Conservation (phyloP, 2,329 filamentous ascomycete genomes). For the Fusarium humuli region DNA sequence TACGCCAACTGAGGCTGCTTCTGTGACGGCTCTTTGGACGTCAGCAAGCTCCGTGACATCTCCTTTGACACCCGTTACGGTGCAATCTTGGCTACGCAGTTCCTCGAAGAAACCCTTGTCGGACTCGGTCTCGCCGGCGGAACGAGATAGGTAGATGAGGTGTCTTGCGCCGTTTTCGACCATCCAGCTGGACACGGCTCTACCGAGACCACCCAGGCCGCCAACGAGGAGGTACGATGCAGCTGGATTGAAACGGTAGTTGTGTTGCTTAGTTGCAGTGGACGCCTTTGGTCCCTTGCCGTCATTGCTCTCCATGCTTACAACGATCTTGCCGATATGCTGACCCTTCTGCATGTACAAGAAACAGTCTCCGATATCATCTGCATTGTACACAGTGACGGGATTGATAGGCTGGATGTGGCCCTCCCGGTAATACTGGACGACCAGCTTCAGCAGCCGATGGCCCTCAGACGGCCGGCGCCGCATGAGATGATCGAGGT, state of each 20-base stretch:
- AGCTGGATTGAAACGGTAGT: slow-evolving; percentile 3
- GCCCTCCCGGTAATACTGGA: slow-evolving; percentile 2
- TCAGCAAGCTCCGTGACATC: slow-evolving; percentile 5
- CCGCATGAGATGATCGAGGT: slow-evolving; percentile 6
- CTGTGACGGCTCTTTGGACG: slow-evolving; percentile 3
- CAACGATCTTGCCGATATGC: slow-evolving; percentile 20
- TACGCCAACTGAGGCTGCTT: slow-evolving; percentile 1
- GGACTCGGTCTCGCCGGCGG: background rate
- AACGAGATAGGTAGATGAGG: slow-evolving; percentile 13
- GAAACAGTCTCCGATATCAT: slow-evolving; percentile 11
- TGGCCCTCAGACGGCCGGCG: slow-evolving; percentile 1
- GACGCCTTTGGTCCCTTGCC: background rate
- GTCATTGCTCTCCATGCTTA: background rate
- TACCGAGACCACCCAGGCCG: slow-evolving; percentile 16
- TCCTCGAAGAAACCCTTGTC: background rate
- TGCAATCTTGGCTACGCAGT: slow-evolving; percentile 1
- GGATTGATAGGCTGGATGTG: slow-evolving; percentile 7
- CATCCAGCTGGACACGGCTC: slow-evolving; percentile 6
- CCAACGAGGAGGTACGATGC: slow-evolving; percentile 43
- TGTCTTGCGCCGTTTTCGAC: slow-evolving; percentile 13
- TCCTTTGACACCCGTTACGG: background rate
- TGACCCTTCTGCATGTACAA: slow-evolving; percentile 12
- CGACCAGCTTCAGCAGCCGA: slow-evolving; percentile 1
- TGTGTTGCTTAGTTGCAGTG: background rate
- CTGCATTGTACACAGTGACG: slow-evolving; percentile 1